These are phyloP conservation scores for Gynochthodes officinalis DNA, from an alignment of 257 asterid genomes.

Conservation along the genomic window DNA sequence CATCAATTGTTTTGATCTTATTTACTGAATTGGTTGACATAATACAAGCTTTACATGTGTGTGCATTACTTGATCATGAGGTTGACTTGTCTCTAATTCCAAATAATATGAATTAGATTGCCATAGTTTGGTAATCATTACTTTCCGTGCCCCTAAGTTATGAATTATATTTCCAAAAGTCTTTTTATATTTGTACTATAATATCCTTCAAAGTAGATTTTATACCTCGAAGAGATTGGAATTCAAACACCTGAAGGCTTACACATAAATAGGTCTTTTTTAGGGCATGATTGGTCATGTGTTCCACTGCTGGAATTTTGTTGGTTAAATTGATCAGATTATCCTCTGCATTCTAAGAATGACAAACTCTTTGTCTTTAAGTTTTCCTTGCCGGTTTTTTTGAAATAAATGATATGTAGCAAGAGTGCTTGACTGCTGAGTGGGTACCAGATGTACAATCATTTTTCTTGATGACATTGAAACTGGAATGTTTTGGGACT, in stretches of 20 bases:
- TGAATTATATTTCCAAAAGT: not conserved
- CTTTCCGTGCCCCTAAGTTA: not conserved
- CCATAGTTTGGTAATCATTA: not conserved
- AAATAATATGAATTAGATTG: too few relatives aligned
- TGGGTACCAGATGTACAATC: not conserved
- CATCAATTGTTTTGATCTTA: conserved; percentile 3
- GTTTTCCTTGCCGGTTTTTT: not conserved
- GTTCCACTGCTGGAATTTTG: not conserved
- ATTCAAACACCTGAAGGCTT: not conserved
- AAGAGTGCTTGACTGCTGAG: not conserved
- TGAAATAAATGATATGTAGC: not conserved
- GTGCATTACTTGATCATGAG: not conserved
- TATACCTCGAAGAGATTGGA: too few relatives aligned
- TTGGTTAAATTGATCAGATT: not conserved
- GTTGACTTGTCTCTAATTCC: not conserved
- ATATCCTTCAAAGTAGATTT: not conserved
- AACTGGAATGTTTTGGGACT: not conserved
- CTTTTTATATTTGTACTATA: not conserved
- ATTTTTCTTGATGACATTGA: not conserved
- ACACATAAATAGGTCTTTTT: not conserved
- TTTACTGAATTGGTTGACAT: not conserved
- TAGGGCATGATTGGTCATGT: not conserved
- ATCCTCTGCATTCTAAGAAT: not conserved
- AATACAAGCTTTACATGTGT: not conserved
- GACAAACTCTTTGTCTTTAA: not conserved